phyloP scores from a whole-genome alignment of 768 basidiomycete species.

The Hortiboletus flavorubellus region DNA sequence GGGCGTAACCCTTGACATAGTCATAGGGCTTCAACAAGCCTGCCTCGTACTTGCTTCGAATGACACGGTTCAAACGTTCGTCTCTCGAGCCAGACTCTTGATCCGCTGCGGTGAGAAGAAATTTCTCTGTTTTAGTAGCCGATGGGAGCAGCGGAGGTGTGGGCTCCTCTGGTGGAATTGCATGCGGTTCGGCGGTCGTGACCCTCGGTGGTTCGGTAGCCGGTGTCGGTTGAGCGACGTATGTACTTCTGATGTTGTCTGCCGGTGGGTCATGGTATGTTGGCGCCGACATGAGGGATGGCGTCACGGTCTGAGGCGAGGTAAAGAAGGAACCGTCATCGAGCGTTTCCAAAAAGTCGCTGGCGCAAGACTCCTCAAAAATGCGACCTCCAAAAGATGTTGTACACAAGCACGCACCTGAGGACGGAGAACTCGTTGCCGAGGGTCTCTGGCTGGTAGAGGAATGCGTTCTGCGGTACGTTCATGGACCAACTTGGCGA shows the following conservation, averaged over 20 bases:
- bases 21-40: slow-evolving; percentile 94
- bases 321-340: slow-evolving; percentile 82
- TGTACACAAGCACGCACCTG: slow-evolving; percentile 45
- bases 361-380: slow-evolving; percentile 24
- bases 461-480: slow-evolving; percentile 47
- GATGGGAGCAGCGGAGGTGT: slow-evolving; percentile 59
- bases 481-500: slow-evolving; percentile 53
- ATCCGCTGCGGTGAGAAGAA: slow-evolving; percentile 91
- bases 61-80: slow-evolving; percentile 86
- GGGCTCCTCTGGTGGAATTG: slow-evolving; percentile 36
- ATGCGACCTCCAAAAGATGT: neutral
- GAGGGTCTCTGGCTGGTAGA: slow-evolving; percentile 69
- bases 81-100: slow-evolving; percentile 89
- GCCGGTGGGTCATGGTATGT: slow-evolving; percentile 18
- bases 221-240: slow-evolving; percentile 12
- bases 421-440: slow-evolving; percentile 83
- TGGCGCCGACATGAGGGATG: slow-evolving; percentile 46
- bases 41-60: slow-evolving; percentile 95
- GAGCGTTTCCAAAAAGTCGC: slow-evolving; percentile 85
- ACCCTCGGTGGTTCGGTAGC: slow-evolving; percentile 22
- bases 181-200: slow-evolving; percentile 20
- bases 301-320: slow-evolving; percentile 46
- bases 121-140: slow-evolving; percentile 80
- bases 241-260: slow-evolving; percentile 12
- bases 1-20: slow-evolving; percentile 92